phyloP scores from a whole-genome alignment of 768 basidiomycete genomes.

The Lentinula sp. region DNA sequence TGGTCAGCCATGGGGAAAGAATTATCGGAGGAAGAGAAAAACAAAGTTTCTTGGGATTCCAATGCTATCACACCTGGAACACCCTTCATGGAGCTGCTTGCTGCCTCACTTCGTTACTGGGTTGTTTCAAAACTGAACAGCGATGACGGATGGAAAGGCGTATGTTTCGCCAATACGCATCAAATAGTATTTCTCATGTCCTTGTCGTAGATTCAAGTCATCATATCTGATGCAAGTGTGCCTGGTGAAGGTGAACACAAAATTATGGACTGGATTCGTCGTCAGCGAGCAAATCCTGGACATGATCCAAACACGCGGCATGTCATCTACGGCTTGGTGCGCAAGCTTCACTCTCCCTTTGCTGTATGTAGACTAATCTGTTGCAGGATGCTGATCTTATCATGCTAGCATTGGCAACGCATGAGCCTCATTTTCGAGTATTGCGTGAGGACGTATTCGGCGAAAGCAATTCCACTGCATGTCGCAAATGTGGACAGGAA shows the following conservation, averaged over 20 bases:
- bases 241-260: conserved; percentile 99
- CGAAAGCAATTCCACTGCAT: conserved; percentile 72
- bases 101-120: conserved; percentile 90
- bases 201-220: conserved; percentile 73
- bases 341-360: conserved; percentile 17
- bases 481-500: conserved; percentile 90
- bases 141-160: conserved; percentile 94
- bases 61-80: conserved; percentile 99
- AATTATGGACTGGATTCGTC: conserved; percentile 97
- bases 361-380: conserved; percentile 3
- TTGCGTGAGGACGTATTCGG: conserved; percentile 97
- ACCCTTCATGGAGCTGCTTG: conserved; percentile 94
- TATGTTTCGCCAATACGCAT: conserved; percentile 26
- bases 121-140: conserved; percentile 91
- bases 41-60: conserved; percentile 89
- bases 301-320: conserved; percentile 94
- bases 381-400: conserved; percentile 94
- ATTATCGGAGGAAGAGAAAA: conserved; percentile 73
- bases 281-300: conserved; percentile 81
- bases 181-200: background rate
- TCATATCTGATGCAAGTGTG: conserved; percentile 95
- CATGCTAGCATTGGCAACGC: conserved; percentile 96
- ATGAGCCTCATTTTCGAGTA: conserved; percentile 97
- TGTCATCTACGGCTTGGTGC: conserved; percentile 94
- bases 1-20: conserved; percentile 85